phyloP scores from a whole-genome alignment of 768 basidiomycete species.

The Kwoniella sp. region DNA sequence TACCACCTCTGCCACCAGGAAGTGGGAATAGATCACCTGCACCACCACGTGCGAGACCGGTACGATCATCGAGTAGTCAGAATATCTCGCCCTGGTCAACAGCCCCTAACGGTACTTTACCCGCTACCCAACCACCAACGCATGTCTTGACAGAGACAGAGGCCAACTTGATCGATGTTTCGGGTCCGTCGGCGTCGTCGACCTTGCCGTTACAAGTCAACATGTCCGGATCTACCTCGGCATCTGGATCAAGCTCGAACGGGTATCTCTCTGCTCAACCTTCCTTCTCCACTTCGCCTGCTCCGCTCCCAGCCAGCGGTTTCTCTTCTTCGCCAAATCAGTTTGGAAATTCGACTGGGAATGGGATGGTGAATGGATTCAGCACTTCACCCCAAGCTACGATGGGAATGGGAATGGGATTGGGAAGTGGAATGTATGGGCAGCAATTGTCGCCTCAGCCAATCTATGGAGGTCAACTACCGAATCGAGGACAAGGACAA shows the following conservation, averaged over 20 bases:
- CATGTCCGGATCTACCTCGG: constrained; percentile 5
- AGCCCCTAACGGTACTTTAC: neutral
- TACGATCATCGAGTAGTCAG: neutral
- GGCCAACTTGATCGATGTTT: constrained; percentile 18
- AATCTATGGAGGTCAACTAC: neutral
- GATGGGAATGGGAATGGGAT: neutral
- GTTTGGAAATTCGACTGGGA: neutral
- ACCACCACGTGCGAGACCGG: constrained; percentile 20
- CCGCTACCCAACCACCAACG: neutral
- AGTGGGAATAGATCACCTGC: neutral
- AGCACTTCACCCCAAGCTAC: neutral
- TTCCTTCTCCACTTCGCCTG: neutral
- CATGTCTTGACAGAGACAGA: neutral
- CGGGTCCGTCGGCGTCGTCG: constrained; percentile 1
- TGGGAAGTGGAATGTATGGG: neutral
- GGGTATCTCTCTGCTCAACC: constrained; percentile 5
- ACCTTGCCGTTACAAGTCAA: constrained; percentile 18
- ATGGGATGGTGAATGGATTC: neutral
- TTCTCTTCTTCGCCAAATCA: neutral
- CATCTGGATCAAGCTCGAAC: neutral
- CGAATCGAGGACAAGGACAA: neutral
- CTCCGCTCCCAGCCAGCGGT: neutral
- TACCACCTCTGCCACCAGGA: constrained; percentile 37
- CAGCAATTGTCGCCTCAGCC: neutral
- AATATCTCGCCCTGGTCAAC: constrained; percentile 17